Evolutionary conservation across 2,329 filamentous ascomycete genomes (phyloP), one percentile per base, ranked within the genome.

Genomic region (Paecilomyces variotii): DNA sequence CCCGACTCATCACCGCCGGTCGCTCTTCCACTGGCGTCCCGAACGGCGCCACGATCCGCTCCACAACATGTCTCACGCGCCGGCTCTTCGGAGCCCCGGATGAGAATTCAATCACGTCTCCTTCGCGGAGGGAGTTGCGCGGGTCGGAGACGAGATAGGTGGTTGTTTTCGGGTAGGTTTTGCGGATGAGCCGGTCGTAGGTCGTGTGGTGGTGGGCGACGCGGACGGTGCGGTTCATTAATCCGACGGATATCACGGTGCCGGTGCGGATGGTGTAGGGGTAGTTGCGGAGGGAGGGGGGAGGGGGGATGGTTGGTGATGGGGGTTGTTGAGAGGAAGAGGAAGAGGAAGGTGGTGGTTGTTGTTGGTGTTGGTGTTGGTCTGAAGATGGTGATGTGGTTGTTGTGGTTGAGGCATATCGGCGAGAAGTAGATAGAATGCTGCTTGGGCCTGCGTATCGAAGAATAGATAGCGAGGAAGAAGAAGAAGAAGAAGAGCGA

Each of bases 91-190:
- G 72, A 14, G 65, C 69, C 1, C 74, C 75, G 6, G 72, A 75
- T 57, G 73, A 72, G 59, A 77, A 78, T 60, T 77, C 73, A 58
- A 78, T 74, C 55, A 77, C 72, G 56, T 78, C 75, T n/a, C 75
- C 75, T 45, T 74, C 69, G 49, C 75, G 73, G 35, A 77, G 67
- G 6, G 74, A 76, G 63, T 77, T 70, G 57, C 64, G 68, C 11
- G 75, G 75, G 59, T 78, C 75, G 1, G 70, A 65, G 1, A 77
- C 75, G 6, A 73, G 61, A 60, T 67, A 72, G 11, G 63, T 66
- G 11, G 67, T 72, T 45, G 68, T 66, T 57, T 71, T 65, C 1
- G 72, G 70, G 65, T 73, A 77, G 55, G 60, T 65, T 63, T 76
- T 76, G 57, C 68, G 70, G 49, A 77, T 67, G 52, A 70, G 65